Base-by-base conservation (phyloP, 345 rosid genomes). In the Carallia brachiata region DNA sequence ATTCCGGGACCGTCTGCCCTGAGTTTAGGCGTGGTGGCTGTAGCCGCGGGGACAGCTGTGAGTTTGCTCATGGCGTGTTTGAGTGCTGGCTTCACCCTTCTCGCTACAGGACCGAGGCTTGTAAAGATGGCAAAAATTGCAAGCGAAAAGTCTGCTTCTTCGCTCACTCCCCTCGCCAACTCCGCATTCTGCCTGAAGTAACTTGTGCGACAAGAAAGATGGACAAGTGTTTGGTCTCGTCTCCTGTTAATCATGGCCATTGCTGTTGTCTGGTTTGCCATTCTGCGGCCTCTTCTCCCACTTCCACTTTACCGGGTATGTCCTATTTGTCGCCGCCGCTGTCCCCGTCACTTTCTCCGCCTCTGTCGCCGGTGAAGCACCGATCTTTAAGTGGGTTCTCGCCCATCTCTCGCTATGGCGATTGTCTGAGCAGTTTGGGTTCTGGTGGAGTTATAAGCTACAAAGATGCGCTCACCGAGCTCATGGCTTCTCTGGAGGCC, bases 301-400 rank as follows among this genome's bases (percentile, higher is more conserved):
- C 91, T 1, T 91, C 96, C 32, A 94, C 97, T 67, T 73, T 91
- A 6, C 56, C 88, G 70, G 86, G 90, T 32, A 54, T 84, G 66
- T 83, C 89, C 28, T 84, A 80, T 75, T 23, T 87, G 32, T 84
- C 98, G 12, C 82, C 86, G 54, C 80, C 86, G 1, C 27, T 79
- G 59, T 79, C 80, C n/a, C 80, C 85, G 1, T 67, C 82, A 36
- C 70, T 87, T 30, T 86, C 89, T 15, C 90, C 94, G 55, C 94
- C 98, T n/a, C 28, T 89, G 28, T 93, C 98, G n/a, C 98, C 94
- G 1, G 80, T 81, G 32, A 83, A 79, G 7, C 80, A 75, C 23
- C 32, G 37, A 27, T 57, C 78, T 1, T n/a, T 62, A 1, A 32
- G 50, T 8, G 81, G 81, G 8, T 70, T 81, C 60, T 86, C 84